These are phyloP conservation scores for Serendipita sp. DNA, from an alignment of 768 basidiomycete species.

Conservation along the genomic window DNA sequence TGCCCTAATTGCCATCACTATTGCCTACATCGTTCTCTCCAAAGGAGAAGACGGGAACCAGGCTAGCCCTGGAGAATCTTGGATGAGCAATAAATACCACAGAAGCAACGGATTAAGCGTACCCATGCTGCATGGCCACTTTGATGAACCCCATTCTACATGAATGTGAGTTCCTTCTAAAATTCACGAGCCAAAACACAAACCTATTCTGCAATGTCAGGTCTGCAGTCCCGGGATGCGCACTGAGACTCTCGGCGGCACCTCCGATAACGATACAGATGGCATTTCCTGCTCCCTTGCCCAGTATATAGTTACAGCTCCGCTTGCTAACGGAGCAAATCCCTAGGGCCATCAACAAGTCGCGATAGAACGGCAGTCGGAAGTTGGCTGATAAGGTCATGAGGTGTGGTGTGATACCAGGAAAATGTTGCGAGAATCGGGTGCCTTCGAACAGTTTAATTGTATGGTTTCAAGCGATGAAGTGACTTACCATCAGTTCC, in stretches of 20 bases:
- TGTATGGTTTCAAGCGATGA: neutral
- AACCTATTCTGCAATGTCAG: conserved; percentile 61
- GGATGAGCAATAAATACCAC: conserved; percentile 6
- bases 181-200: conserved; percentile 11
- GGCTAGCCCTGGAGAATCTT: conserved; percentile 48
- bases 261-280: conserved; percentile 96
- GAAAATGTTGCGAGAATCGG: conserved; percentile 77
- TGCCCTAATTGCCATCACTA: neutral
- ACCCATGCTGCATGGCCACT: conserved; percentile 80
- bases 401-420: conserved; percentile 84
- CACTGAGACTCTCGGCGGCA: conserved; percentile 84
- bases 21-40: conserved; percentile 88
- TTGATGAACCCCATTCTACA: conserved; percentile 86
- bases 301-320: conserved; percentile 79
- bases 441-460: conserved; percentile 38
- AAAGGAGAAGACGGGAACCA: conserved; percentile 96
- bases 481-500: conserved; percentile 61
- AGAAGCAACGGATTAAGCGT: conserved; percentile 12
- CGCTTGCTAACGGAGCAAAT: conserved; percentile 84
- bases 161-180: neutral
- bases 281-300: conserved; percentile 41
- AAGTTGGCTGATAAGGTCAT: conserved; percentile 86
- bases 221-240: conserved; percentile 94
- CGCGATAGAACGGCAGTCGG: conserved; percentile 81
- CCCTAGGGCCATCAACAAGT: conserved; percentile 72